phyloP scores from a whole-genome alignment of 202 grass and related monocot genomes.

The Setaria italica region DNA sequence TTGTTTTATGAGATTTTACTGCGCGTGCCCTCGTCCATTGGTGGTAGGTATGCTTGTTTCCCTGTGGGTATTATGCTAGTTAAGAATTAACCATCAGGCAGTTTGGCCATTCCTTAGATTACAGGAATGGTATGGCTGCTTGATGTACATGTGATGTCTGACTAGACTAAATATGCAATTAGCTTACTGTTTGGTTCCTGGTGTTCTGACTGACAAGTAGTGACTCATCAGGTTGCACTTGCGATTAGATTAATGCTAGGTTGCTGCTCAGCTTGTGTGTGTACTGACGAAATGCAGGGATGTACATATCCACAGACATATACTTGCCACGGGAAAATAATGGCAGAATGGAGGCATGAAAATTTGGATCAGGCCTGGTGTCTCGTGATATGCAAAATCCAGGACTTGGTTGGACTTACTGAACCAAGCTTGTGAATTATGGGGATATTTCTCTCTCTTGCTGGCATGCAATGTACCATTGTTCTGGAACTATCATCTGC shows the following conservation, averaged over 20 bases:
- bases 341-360: too few relatives aligned
- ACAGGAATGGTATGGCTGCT: not conserved
- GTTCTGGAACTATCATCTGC: too few relatives aligned
- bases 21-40: not conserved
- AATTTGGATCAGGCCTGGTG: not conserved
- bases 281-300: not conserved
- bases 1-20: not conserved
- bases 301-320: not conserved
- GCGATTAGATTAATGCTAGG: not conserved
- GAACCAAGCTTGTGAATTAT: constrained; percentile 12
- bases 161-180: not conserved
- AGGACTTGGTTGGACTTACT: not conserved
- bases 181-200: not conserved
- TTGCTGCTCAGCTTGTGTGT: not conserved
- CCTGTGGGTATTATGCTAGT: not conserved
- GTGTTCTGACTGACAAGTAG: not conserved
- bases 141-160: not conserved
- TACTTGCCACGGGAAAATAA: not conserved
- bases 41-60: not conserved
- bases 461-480: not conserved
- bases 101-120: not conserved
- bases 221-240: not conserved
- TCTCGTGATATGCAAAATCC: not conserved
- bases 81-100: not conserved
- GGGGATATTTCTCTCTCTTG: constrained; percentile 33